A percentile compares a stretch with the other conserved stretches of the same genome.
phyloP scores from a whole-genome alignment of 2,329 filamentous ascomycete species.

The Botrytis fragariae region DNA sequence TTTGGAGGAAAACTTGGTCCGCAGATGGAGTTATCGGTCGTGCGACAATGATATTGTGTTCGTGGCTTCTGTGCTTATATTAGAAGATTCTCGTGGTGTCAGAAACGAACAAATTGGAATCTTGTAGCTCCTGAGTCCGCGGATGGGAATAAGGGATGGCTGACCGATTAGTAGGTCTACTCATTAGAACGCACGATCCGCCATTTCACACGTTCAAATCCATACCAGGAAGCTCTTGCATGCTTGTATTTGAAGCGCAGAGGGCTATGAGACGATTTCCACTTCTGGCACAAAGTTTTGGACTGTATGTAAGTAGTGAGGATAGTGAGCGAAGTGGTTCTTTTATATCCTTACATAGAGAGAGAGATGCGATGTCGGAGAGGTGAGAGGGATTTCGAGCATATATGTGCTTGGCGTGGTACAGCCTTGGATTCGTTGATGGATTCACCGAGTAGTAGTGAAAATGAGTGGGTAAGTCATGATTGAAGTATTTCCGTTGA shows the following conservation, averaged over 20 bases:
- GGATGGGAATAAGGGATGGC: not conserved
- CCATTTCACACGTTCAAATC: fast-evolving
- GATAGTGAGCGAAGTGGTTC: not conserved
- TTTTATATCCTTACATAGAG: not conserved
- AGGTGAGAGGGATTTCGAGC: fast-evolving
- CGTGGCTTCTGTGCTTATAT: not conserved
- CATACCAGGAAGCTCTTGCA: not conserved
- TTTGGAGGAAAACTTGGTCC: not conserved
- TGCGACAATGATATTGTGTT: not conserved
- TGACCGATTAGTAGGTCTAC: not conserved
- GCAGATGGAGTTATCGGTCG: not conserved
- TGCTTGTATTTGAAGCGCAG: fast-evolving
- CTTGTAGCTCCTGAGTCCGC: fast-evolving
- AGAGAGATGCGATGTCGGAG: not conserved
- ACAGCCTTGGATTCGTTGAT: not conserved
- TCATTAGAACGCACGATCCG: too few relatives aligned
- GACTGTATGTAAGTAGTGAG: fast-evolving
- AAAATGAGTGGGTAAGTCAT: too few relatives aligned
- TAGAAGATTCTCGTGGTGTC: not conserved
- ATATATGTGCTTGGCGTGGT: not conserved
- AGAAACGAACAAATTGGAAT: fast-evolving
- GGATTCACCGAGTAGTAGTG: not conserved
- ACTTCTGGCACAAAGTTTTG: too few relatives aligned
- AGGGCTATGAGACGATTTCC: fast-evolving
- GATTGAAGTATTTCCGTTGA: not conserved